Conservation (phyloP, 1,139 yeast genomes). For the Diutina scorzettiae region DNA sequence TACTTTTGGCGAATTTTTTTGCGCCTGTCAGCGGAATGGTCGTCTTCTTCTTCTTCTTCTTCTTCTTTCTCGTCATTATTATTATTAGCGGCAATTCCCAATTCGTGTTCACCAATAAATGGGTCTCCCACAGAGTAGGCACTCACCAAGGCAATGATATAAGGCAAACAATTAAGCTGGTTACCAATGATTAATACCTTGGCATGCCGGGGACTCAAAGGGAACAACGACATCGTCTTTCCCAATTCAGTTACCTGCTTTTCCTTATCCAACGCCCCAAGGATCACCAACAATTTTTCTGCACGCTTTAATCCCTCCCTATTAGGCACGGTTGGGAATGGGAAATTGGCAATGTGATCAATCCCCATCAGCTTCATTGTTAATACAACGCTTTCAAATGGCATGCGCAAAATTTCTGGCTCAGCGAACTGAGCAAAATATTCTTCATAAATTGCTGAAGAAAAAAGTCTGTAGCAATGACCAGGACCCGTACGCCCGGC, state of each 20-base stretch:
- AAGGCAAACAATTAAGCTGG: constrained; percentile 77
- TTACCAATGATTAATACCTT: constrained; percentile 83
- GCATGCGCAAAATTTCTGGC: constrained; percentile 92
- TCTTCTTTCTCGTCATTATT: constrained; percentile 18
- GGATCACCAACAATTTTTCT: constrained; percentile 48
- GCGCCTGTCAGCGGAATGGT: constrained; percentile 24
- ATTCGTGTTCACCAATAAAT: constrained; percentile 59
- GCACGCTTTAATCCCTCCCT: constrained; percentile 49
- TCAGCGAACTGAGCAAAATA: constrained; percentile 71
- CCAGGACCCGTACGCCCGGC: constrained; percentile 99
- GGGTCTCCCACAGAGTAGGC: constrained; percentile 94
- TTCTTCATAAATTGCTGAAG: constrained; percentile 90
- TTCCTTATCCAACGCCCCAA: constrained; percentile 65
- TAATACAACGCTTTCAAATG: constrained; percentile 86
- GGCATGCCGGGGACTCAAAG: constrained; percentile 87
- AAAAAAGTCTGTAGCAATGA: constrained; percentile 83
- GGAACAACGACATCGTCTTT: constrained; percentile 77
- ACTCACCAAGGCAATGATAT: constrained; percentile 81
- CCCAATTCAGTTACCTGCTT: constrained; percentile 65
- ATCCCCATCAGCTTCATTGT: constrained; percentile 98
- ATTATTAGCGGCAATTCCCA: constrained; percentile 27
- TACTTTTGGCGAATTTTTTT: constrained; percentile 37
- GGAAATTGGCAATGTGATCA: constrained; percentile 80
- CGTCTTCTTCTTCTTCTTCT: constrained; percentile 22
- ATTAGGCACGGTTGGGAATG: constrained; percentile 94